Base-by-base conservation (phyloP, 768 basidiomycete genomes). In the Phallus indusiatus region DNA sequence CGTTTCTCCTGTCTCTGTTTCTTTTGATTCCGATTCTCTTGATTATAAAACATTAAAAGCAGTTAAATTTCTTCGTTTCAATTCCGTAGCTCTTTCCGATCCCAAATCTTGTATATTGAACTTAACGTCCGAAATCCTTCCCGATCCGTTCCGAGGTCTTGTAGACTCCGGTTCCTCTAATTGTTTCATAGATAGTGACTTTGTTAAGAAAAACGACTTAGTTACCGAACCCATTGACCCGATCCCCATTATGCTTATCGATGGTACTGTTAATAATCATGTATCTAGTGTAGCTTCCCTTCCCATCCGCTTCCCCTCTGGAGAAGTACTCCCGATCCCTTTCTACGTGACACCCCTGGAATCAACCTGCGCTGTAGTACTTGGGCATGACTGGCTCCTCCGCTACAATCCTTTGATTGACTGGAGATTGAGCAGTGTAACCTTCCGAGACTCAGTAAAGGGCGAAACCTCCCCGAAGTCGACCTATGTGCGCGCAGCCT, bases 341-440 rank as follows among this genome's bases (percentile, higher is more conserved):
- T 42, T 14, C 42, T 42, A 42, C 12, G 42, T 42, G 42, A 42
- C 9, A 10, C 42, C 42, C 2, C 42, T 42, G 42, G 42, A 42
- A 42, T 42, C 42, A 42, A 42, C 42, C n/a, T 42, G 42, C 48
- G 56, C 60, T 24, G 60, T 49, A 11, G 63, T 64, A 14, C 47
- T 64, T 16, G 56, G 61, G 54, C 48, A 59, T 35, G 55, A 55
- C 57, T 64, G 63, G 63, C 55, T 64, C 42, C 21, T 42, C 56
- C 54, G 53, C 58, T 64, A 60, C 63, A 65, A 65, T 64, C 63
- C 51, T 50, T 61, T 59, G 62, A 66, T 66, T 66, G 65, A 66
- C 57, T 66, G 61, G 63, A 56, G 37, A 59, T 58, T 55, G 46
- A 20, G 14, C 9, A 42, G 42, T 42, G n/a, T 42, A 3, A 42